Conservation (phyloP, 2,329 filamentous ascomycete genomes). For the Pseudogymnoascus sp. region DNA sequence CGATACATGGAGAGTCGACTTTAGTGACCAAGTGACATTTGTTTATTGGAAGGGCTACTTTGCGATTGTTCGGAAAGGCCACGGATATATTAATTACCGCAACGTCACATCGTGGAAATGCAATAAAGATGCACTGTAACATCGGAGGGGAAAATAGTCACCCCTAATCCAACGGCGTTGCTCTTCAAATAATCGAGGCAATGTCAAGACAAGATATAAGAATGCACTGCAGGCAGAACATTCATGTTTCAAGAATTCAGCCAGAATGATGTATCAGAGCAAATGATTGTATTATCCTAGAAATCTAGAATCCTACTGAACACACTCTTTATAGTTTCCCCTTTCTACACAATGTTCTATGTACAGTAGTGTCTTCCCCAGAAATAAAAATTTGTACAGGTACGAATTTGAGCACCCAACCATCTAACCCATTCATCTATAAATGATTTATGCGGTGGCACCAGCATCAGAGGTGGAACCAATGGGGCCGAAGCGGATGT, state of each 20-base stretch:
- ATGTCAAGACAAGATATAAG: background rate
- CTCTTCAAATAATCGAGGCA: background rate
- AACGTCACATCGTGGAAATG: background rate
- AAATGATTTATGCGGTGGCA: background rate
- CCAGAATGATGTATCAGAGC: background rate
- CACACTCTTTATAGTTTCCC: background rate
- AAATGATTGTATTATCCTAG: conserved; percentile 7
- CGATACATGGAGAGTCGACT: background rate
- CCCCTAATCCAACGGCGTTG: background rate
- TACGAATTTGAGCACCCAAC: background rate
- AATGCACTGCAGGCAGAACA: background rate
- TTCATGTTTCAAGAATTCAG: background rate
- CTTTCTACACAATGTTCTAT: conserved; percentile 1
- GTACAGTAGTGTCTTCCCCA: conserved; percentile 2
- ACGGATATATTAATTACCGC: background rate
- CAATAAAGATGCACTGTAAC: background rate
- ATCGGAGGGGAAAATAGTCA: conserved; percentile 1
- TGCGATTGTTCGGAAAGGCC: background rate
- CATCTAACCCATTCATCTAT: background rate
- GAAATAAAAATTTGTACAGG: conserved; percentile 8
- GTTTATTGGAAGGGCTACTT: background rate
- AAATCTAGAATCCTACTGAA: background rate
- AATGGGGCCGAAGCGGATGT: conserved; percentile 10
- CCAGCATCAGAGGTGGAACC: conserved; percentile 7
- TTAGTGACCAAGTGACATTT: background rate